Evolutionary conservation across 2,329 filamentous ascomycete species (phyloP).

Genomic region (Aspergillus niger): DNA sequence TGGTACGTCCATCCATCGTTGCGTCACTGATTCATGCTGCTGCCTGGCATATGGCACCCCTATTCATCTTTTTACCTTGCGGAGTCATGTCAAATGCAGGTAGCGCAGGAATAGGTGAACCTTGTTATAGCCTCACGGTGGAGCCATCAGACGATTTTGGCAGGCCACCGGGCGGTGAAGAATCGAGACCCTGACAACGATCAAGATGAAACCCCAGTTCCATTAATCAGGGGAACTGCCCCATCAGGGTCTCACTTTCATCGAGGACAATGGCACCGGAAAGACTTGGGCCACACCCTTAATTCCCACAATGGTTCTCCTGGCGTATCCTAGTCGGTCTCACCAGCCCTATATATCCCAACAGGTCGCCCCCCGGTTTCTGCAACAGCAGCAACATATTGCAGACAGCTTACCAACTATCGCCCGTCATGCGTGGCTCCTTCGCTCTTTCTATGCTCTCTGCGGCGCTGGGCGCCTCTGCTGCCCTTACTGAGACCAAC

Average conservation of each 20-base stretch:
- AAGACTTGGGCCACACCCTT: neutral
- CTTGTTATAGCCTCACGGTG: neutral
- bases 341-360: neutral
- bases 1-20: no score
- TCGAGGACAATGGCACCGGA: neutral
- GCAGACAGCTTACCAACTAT: conserved; percentile 6
- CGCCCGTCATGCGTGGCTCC: conserved; percentile 24
- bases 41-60: neutral
- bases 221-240: neutral
- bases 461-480: conserved; percentile 25
- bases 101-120: neutral
- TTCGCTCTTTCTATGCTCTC: conserved; percentile 30
- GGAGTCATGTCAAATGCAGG: no score
- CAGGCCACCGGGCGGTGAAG: neutral
- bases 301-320: neutral
- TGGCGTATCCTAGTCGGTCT: neutral
- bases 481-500: conserved; percentile 24
- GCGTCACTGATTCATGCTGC: neutral
- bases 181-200: neutral
- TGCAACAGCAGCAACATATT: neutral
- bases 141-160: neutral
- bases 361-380: neutral
- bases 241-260: conserved; percentile 1
- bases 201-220: conserved; percentile 3
- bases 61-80: no score